Base-by-base conservation (phyloP, 2,329 filamentous ascomycete species). In the Trichoderma sp. region DNA sequence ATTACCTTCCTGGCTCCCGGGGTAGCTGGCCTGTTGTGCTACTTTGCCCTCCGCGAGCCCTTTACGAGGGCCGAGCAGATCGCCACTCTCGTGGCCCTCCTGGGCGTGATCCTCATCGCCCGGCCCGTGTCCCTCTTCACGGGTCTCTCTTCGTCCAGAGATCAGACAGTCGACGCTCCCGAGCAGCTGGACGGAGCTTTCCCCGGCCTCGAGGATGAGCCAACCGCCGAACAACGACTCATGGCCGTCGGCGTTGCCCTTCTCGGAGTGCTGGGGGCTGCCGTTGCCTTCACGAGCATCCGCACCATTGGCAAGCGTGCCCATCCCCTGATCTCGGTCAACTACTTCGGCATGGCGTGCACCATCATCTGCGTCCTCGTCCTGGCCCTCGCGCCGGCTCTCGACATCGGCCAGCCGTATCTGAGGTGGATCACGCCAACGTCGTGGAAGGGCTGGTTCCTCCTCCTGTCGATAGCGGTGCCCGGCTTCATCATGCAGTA, bases 401-500 rank as follows among this genome's bases (percentile, higher is more conserved):
- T 81, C 56, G 71, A 79, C 66, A 73, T 83, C 56, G 76, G 74
- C 24, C 81, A 83, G 68, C 83, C 82, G 5, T 77, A 70, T 9
- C 69, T 85, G 69, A 75, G 74, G 24, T 80, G 84, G 69, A 76
- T 74, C 1, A 71, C 81, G 30, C 79, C 81, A 1, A 69, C 75
- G 4, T 74, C 79, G 28, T 14, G 71, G 47, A 77, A 76, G 60
- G 80, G 93, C 73, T 94, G 90, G 89, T 74, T 78, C 0, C 82
- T 93, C 45, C 78, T 97, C 17, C 62, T 88, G 0, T 84, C 88
- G 44, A 79, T 96, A 4, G 91, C 90, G 0, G 72, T 86, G 0
- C 89, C 89, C 68, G 93, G 93, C 0, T 94, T 97, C 73, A 75
- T 90, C 24, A 90, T 94, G 85, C 93, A 97, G 83, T 92, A 92